Conservation (phyloP, 306 rosid genomes). For the Elaeagnus macrophylla region DNA sequence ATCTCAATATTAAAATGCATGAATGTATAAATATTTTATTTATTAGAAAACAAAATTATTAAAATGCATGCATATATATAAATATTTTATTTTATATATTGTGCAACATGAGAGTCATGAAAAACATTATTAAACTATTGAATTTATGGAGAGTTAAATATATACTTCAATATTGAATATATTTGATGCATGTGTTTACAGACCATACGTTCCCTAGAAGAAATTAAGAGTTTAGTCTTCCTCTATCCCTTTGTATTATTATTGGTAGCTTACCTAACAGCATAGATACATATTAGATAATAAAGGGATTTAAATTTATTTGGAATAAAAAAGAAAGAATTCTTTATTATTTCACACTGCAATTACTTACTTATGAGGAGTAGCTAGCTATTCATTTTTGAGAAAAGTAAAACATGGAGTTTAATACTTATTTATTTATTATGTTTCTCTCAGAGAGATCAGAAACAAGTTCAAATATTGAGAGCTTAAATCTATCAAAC, state of each 20-base stretch:
- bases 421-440: conserved; percentile 7
- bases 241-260: conserved; percentile 20
- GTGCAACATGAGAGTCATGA: neutral
- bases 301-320: conserved; percentile 11
- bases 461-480: conserved; percentile 48
- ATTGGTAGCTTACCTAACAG: conserved; percentile 73
- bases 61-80: no score
- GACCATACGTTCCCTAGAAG: neutral
- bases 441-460: conserved; percentile 40
- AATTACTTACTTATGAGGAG: conserved; percentile 11
- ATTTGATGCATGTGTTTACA: conserved; percentile 3
- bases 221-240: conserved; percentile 4
- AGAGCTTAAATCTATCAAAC: conserved; percentile 62
- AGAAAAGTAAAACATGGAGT: conserved; percentile 8
- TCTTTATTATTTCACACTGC: neutral
- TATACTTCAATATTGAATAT: no score
- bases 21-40: no score
- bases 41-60: no score
- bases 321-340: neutral
- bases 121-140: neutral
- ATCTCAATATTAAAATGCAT: no score
- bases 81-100: neutral
- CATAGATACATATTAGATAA: conserved; percentile 2
- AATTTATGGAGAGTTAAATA: neutral
- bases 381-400: conserved; percentile 13